Conservation (phyloP, 306 rosid species). For the Geum urbanum region DNA sequence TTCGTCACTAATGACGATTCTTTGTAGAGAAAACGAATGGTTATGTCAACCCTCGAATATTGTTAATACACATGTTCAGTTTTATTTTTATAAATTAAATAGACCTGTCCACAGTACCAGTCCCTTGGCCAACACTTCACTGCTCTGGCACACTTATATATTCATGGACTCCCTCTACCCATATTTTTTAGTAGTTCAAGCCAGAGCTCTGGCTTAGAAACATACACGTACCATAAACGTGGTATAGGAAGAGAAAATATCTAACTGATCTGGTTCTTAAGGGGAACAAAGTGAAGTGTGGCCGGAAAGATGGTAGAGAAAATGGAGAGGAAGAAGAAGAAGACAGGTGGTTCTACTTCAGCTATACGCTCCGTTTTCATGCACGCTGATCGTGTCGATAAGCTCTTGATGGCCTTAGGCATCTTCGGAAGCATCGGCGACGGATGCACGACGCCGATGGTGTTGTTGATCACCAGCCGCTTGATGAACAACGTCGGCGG, state of each 20-base stretch:
- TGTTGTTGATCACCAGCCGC: slow-evolving; percentile 34
- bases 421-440: slow-evolving; percentile 65
- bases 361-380: slow-evolving; percentile 52
- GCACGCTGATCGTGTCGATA: slow-evolving; percentile 66
- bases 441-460: slow-evolving; percentile 57
- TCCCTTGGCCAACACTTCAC: background rate
- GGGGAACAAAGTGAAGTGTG: slow-evolving; percentile 9
- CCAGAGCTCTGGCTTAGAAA: background rate
- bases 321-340: slow-evolving; percentile 24
- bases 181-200: background rate
- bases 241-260: background rate
- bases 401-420: slow-evolving; percentile 54
- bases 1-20: slow-evolving; percentile 18
- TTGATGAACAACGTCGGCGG: slow-evolving; percentile 54
- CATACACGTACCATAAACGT: background rate
- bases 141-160: background rate
- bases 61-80: background rate
- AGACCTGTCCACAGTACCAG: background rate
- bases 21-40: background rate
- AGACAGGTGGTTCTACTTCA: slow-evolving; percentile 32
- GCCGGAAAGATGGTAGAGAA: slow-evolving; percentile 15
- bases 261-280: background rate
- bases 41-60: background rate
- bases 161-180: slow-evolving; percentile 1
- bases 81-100: background rate